A percentile compares a stretch with the other conserved stretches of the same genome.
phyloP scores from a whole-genome alignment of 2,329 filamentous ascomycete genomes.

The Emmonsia crescens region DNA sequence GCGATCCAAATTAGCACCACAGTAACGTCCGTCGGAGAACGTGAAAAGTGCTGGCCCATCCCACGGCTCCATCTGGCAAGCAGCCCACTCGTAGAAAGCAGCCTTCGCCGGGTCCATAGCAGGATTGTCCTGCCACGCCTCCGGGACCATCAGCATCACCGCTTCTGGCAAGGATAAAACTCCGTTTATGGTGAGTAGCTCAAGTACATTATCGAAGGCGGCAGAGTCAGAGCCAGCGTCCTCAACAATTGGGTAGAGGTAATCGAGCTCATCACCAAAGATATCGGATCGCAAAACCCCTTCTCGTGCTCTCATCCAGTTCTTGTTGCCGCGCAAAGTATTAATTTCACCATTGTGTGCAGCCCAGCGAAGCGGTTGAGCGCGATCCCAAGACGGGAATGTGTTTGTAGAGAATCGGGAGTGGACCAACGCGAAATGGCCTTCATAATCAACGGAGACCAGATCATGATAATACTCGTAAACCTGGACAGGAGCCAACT shows the following conservation, averaged over 20 bases:
- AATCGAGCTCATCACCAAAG: conserved; percentile 84
- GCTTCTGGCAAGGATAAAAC: conserved; percentile 91
- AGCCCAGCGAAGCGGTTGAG: conserved; percentile 90
- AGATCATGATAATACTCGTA: conserved; percentile 98
- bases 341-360: conserved; percentile 99
- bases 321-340: conserved; percentile 94
- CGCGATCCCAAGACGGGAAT: conserved; percentile 96
- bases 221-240: conserved; percentile 95
- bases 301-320: conserved; percentile 97
- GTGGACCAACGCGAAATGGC: conserved; percentile 91
- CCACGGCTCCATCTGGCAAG: conserved; percentile 98
- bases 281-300: conserved; percentile 87
- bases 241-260: conserved; percentile 87
- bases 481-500: conserved; percentile 85
- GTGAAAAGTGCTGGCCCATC: conserved; percentile 94
- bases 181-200: conserved; percentile 88
- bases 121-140: conserved; percentile 92
- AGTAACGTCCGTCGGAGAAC: conserved; percentile 92
- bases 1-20: conserved; percentile 90
- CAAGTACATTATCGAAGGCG: conserved; percentile 92
- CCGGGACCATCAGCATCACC: conserved; percentile 97
- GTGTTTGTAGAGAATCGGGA: conserved; percentile 98
- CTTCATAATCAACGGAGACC: conserved; percentile 93
- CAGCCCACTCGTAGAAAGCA: conserved; percentile 97
- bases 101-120: conserved; percentile 90